phyloP scores from a whole-genome alignment of 2,329 filamentous ascomycete species.

The Aspergillus tamarii region DNA sequence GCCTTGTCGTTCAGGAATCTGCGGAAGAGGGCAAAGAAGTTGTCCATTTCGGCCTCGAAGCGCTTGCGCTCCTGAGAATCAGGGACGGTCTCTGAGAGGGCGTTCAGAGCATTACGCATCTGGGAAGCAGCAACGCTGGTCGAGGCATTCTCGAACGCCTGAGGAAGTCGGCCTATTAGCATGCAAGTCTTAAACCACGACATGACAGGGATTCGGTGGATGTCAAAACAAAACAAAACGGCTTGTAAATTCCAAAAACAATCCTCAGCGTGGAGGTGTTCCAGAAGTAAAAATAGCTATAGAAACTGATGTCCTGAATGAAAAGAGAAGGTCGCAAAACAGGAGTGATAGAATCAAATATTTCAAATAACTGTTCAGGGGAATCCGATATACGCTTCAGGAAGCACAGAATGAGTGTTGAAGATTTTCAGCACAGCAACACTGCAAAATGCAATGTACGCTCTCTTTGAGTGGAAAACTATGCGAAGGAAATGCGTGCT shows the following conservation, averaged over 20 bases:
- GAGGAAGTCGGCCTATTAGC: slow-evolving; percentile 15
- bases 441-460: neutral
- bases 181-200: neutral
- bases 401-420: neutral
- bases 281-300: too few species aligned
- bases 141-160: slow-evolving; percentile 99
- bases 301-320: too few species aligned
- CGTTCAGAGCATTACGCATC: slow-evolving; percentile 97
- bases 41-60: slow-evolving; percentile 99
- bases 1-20: slow-evolving; percentile 98
- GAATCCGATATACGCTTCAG: neutral
- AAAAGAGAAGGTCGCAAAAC: too few species aligned
- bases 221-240: neutral
- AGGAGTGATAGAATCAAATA: neutral
- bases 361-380: neutral
- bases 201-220: neutral
- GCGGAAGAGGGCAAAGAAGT: slow-evolving; percentile 99
- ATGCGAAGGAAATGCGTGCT: neutral
- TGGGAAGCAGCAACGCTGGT: slow-evolving; percentile 97
- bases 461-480: too few species aligned
- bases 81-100: slow-evolving; percentile 84
- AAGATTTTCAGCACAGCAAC: neutral
- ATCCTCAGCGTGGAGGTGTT: too few species aligned
- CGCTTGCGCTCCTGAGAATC: slow-evolving; percentile 75
- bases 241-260: too few species aligned